Percentiles rank a stretch among this genome's conserved stretches.
Evolutionary conservation across 2,329 filamentous ascomycete genomes (phyloP).

Genomic region (Paecilomyces niveus): DNA sequence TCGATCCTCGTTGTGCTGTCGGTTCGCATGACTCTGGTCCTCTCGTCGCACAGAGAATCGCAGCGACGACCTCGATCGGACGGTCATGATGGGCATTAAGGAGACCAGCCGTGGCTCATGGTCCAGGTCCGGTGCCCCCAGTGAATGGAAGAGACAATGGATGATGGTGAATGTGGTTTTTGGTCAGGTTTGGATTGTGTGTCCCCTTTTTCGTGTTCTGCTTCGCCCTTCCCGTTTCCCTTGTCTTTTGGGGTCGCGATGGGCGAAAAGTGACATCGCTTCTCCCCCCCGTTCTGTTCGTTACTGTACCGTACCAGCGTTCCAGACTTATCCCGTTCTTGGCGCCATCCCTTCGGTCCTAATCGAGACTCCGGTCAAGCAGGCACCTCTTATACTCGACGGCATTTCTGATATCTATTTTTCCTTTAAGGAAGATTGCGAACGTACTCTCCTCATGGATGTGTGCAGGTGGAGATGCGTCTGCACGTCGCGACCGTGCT

Average conservation of each 20-base stretch:
- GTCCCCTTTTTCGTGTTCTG: background rate
- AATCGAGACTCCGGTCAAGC: too few species aligned
- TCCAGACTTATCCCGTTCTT: background rate
- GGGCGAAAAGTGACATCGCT: background rate
- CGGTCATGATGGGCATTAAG: conserved; percentile 17
- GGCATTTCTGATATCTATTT: too few species aligned
- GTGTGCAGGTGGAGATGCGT: too few species aligned
- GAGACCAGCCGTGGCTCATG: background rate
- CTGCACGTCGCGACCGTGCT: too few species aligned
- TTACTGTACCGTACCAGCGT: background rate
- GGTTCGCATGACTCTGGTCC: conserved; percentile 14
- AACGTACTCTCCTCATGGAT: too few species aligned
- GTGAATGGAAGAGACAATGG: background rate
- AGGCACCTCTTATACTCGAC: too few species aligned
- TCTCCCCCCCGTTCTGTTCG: background rate
- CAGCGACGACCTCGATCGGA: conserved; percentile 26
- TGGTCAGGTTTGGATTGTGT: background rate
- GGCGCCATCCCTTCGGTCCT: background rate
- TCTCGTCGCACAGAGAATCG: conserved; percentile 27
- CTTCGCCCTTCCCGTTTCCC: background rate
- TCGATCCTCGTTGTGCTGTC: conserved; percentile 19
- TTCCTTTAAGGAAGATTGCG: too few species aligned
- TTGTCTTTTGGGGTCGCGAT: background rate
- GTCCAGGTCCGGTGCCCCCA: background rate
- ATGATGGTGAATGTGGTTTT: background rate